These are phyloP conservation scores for Streptanthus diversifolius DNA, from an alignment of 345 rosid species.

Conservation along the genomic window DNA sequence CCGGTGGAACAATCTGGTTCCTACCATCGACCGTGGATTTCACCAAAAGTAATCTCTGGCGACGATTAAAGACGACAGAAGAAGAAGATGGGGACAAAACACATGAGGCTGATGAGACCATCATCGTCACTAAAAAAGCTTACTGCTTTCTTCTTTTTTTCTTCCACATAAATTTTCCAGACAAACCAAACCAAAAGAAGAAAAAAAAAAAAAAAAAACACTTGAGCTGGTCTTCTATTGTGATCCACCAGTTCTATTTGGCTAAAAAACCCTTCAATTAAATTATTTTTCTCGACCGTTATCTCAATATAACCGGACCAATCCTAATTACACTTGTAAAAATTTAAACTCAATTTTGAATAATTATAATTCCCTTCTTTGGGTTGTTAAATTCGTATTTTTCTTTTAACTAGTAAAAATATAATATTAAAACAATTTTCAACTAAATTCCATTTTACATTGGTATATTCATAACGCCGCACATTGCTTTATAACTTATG, in stretches of 20 bases:
- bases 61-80: conserved; percentile 16
- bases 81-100: conserved; percentile 18
- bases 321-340: neutral
- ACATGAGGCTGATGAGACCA: conserved; percentile 23
- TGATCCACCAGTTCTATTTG: conserved; percentile 32
- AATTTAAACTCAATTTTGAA: too few species aligned
- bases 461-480: neutral
- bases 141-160: neutral
- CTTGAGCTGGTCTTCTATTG: neutral
- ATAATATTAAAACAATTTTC: too few species aligned
- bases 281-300: neutral
- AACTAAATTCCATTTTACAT: too few species aligned
- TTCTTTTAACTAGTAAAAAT: too few species aligned
- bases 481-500: neutral
- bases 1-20: conserved; percentile 23
- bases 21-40: conserved; percentile 24
- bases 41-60: conserved; percentile 7
- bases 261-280: neutral
- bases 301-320: neutral
- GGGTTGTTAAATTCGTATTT: too few species aligned
- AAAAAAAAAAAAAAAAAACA: neutral
- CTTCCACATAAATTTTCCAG: neutral
- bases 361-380: too few species aligned
- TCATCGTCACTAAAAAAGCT: conserved; percentile 1
- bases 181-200: neutral